Conservation (phyloP, 768 basidiomycete genomes). For the Kwoniella mangroviensis region DNA sequence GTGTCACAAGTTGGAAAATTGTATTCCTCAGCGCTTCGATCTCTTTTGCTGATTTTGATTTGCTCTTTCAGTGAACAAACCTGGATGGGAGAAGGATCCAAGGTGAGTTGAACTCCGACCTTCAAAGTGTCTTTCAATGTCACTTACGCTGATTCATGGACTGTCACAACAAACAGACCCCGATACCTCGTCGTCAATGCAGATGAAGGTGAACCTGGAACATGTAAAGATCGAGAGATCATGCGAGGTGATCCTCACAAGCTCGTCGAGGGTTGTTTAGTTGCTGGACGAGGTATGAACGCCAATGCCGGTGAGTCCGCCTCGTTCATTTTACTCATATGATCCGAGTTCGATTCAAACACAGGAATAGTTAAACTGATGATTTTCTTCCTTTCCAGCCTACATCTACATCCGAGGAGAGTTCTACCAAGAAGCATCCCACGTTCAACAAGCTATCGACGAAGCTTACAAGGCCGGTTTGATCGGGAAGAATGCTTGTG, state of each 20-base stretch:
- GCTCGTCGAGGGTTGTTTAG: constrained; percentile 94
- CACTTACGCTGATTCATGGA: not conserved
- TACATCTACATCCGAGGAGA: constrained; percentile 99
- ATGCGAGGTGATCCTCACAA: constrained; percentile 98
- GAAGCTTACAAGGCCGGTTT: constrained; percentile 90
- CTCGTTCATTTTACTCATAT: not conserved
- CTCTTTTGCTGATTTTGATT: not conserved
- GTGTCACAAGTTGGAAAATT: too few species aligned
- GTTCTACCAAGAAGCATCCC: constrained; percentile 92
- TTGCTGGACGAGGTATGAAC: constrained; percentile 96
- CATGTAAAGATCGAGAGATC: constrained; percentile 98
- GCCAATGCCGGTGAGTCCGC: constrained; percentile 69
- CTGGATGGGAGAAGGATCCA: constrained; percentile 94
- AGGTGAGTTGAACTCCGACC: constrained; percentile 61
- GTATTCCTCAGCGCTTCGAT: too few species aligned
- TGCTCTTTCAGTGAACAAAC: constrained; percentile 87
- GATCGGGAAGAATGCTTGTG: constrained; percentile 88
- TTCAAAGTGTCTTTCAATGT: not conserved
- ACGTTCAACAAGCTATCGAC: constrained; percentile 91
- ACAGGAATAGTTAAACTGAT: not conserved
- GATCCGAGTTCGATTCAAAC: not conserved
- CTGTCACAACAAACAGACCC: constrained; percentile 63
- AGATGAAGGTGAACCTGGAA: constrained; percentile 97
- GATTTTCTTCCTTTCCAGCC: constrained; percentile 60
- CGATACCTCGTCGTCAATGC: constrained; percentile 97